Conservation (phyloP, 768 basidiomycete genomes). For the Fomitopsis pulvina region DNA sequence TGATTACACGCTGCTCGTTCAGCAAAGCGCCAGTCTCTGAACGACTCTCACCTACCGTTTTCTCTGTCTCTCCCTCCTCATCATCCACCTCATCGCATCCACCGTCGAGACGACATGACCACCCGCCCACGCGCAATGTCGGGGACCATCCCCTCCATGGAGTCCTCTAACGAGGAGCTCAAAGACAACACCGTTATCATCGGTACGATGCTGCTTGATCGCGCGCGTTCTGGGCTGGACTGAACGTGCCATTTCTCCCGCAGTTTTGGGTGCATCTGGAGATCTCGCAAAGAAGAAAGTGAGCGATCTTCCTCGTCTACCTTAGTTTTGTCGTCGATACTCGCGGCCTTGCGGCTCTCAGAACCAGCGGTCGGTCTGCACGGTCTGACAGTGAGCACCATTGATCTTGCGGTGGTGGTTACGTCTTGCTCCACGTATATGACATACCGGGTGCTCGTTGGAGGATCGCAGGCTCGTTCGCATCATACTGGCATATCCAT, state of each 20-base stretch:
- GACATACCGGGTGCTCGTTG: too few relatives aligned
- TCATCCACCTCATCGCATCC: slow-evolving; percentile 8
- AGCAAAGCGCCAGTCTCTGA: slow-evolving; percentile 9
- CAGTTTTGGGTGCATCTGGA: slow-evolving; percentile 93
- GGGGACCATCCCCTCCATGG: slow-evolving; percentile 90
- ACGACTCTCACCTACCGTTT: slow-evolving; percentile 5
- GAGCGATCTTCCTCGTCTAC: slow-evolving; percentile 6
- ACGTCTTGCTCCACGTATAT: too few relatives aligned
- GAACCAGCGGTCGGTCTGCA: too few relatives aligned
- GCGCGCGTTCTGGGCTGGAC: slow-evolving; percentile 1
- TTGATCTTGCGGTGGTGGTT: too few relatives aligned
- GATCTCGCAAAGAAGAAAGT: slow-evolving; percentile 99
- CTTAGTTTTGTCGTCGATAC: too few relatives aligned
- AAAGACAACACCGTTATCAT: slow-evolving; percentile 87
- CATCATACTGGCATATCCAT: too few relatives aligned
- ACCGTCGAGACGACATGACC: slow-evolving; percentile 18
- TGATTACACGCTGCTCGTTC: slow-evolving; percentile 12
- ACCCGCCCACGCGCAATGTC: slow-evolving; percentile 49
- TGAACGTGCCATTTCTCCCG: not conserved
- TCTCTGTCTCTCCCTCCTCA: slow-evolving; percentile 8
- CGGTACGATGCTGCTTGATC: slow-evolving; percentile 43
- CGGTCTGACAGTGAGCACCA: too few relatives aligned
- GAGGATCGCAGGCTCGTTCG: too few relatives aligned
- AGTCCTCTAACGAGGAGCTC: slow-evolving; percentile 60
- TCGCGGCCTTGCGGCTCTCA: too few relatives aligned